Base-by-base conservation (phyloP, 2,329 filamentous ascomycete genomes). In the Drechslera avenae region DNA sequence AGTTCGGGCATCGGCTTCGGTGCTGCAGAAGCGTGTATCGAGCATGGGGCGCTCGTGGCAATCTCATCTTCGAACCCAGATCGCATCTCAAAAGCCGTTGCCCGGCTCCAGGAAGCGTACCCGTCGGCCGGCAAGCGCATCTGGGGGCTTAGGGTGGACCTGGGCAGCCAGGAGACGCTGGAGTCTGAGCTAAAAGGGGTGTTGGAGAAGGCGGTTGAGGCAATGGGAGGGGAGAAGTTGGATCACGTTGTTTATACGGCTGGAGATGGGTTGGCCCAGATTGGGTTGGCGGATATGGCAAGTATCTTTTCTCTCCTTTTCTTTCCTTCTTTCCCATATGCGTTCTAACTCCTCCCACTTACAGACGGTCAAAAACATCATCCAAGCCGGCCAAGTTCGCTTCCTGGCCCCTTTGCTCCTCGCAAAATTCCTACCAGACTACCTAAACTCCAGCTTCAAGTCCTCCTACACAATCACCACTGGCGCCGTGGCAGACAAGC, bases 1-100 rank as follows among this genome's bases (percentile, higher is more conserved):
- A 82, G 83, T 2, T 79, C 81, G 13, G 86, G 86, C 43, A 85
- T 89, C 33, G 86, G 86, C 26, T 83, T 79, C 56, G 78, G 74
- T 46, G 82, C 85, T 9, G 85, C 86, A 43, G 80, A 86, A 74
- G 81, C 79, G 2, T 73, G 77, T 12, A 66, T 87, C 34, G 80
- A 82, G 45, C 73, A 80, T 50, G 83, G 83, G 28, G 81, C 81
- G 32, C 68, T 66, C n/a, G 81, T 88, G 13, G 79, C 76, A 37
- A 79, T 89, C 62, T 81, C 82, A n/a, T 85, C 82, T 2, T 87
- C 84, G 2, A 82, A 78, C 46, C 67, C 75, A 8, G 45, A 69
- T 23, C 80, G 80, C 39, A 68, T 88, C 31, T 62, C 78, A 26
- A 62, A 66, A 1, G 78, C 83, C 9, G 65, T 85, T 48, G 57